Evolutionary conservation across 169 alveolate genomes (phyloP), one percentile per base, ranked within the genome.

Genomic region (Plasmodium adleri): DNA sequence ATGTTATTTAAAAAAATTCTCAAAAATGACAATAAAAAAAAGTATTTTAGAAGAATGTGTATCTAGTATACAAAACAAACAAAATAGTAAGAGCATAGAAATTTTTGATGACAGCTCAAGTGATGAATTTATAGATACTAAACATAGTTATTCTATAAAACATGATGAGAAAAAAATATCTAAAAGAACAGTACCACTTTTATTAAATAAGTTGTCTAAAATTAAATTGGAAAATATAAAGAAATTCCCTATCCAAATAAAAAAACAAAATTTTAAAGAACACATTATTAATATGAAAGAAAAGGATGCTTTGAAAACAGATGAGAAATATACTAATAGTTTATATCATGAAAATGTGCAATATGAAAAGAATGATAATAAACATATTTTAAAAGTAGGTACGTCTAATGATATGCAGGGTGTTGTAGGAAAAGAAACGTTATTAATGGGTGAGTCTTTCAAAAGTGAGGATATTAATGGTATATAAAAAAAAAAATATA

Each of bases 211-310:
- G 17, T 45, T 78, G 32, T 22, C 52, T 24, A 78, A 78, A 64
- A 64, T 66, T 13, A 78, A 75, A 63, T 73, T 64, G 20, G 39
- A 66, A 50, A 63, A 45, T 45, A 22, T 9, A 70, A 78, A 78
- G 49, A 78, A 50, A 32, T 5, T 47, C 67, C 50, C 73, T 28
- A 32, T 26, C 22, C 26, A 26, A 24, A 32, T 78, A 66, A 78
- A 78, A 70, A 78, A 45, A 52, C 50, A 22, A 20, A 17, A 10
- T 60, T 59, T 47, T 50, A 74, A 60, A 28, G 88, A 74, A 74
- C 17, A 47, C 43, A 13, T 50, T 20, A 9, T 74, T 47, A 26
- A 43, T 39, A 20, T 74, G 24, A 74, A 60, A 12, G 47, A 45
- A 74, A 74, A 47, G 4, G 66, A 43, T 9, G 17, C 17, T 54